Percentiles rank a stretch among this genome's conserved stretches.
Conservation (phyloP, 257 asterid genomes). For the Haberlea rhodopensis region DNA sequence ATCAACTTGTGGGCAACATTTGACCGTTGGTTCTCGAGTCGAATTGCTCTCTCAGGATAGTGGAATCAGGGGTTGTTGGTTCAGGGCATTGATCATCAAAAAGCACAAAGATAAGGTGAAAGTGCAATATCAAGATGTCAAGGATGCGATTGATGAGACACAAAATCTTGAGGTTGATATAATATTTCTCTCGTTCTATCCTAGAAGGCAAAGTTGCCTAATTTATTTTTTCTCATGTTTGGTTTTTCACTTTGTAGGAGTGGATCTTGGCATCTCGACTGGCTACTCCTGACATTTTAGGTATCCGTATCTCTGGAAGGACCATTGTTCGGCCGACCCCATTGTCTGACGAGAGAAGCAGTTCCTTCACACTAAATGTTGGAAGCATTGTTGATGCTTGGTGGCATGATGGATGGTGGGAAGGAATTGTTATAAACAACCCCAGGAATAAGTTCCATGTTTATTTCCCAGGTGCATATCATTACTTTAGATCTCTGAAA, state of each 20-base stretch:
- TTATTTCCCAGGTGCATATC: conserved; percentile 62
- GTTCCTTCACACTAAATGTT: conserved; percentile 32
- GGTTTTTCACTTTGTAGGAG: conserved; percentile 43
- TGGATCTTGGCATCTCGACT: conserved; percentile 66
- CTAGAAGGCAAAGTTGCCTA: not conserved
- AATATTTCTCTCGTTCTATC: not conserved
- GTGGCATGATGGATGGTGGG: conserved; percentile 98
- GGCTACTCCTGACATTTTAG: conserved; percentile 53
- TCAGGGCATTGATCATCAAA: conserved; percentile 66
- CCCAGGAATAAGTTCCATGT: conserved; percentile 38
- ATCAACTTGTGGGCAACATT: conserved; percentile 22
- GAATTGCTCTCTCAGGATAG: conserved; percentile 88
- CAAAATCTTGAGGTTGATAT: conserved; percentile 62
- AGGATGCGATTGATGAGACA: conserved; percentile 71
- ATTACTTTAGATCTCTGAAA: not conserved
- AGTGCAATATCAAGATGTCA: conserved; percentile 63
- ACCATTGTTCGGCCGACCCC: conserved; percentile 53
- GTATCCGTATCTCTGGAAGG: conserved; percentile 62
- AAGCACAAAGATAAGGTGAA: conserved; percentile 68
- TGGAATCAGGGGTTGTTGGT: conserved; percentile 94
- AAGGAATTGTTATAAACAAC: conserved; percentile 71
- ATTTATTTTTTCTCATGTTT: conserved; percentile 2
- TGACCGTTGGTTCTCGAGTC: conserved; percentile 59
- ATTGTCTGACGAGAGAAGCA: conserved; percentile 16
- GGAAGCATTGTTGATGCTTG: conserved; percentile 77